phyloP scores from a whole-genome alignment of 225 moss, liverwort and hornwort genomes.

The Sphagnum tenellum region DNA sequence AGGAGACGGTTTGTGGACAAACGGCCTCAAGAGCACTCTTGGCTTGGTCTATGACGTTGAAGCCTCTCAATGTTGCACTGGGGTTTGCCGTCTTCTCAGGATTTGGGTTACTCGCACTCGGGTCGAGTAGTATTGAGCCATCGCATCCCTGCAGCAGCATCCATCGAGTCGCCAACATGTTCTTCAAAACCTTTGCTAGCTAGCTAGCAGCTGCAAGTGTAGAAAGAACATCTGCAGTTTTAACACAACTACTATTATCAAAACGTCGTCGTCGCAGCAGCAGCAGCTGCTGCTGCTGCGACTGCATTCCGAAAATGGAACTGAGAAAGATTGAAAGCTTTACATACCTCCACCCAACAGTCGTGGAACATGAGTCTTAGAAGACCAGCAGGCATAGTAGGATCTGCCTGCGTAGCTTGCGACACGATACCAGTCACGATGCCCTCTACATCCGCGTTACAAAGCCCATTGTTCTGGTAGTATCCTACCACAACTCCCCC shows the following conservation, averaged over 20 bases:
- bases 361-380: conserved; percentile 46
- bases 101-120: conserved; percentile 18
- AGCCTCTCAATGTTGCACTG: conserved; percentile 33
- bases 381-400: conserved; percentile 23
- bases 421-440: conserved; percentile 9
- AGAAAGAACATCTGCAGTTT: too few species aligned
- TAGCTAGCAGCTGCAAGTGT: too few species aligned
- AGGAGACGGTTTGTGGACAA: conserved; percentile 49
- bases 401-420: conserved; percentile 25
- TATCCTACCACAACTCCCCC: too few species aligned
- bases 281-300: too few species aligned
- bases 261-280: too few species aligned
- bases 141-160: conserved; percentile 57
- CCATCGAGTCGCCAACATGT: too few species aligned
- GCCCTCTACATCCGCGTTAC: too few species aligned
- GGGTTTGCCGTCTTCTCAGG: conserved; percentile 46
- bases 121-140: conserved; percentile 50
- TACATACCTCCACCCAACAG: conserved; percentile 32
- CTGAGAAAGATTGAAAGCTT: background rate
- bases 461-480: too few species aligned
- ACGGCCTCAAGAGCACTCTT: conserved; percentile 46
- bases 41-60: conserved; percentile 42
- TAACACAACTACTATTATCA: too few species aligned
- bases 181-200: too few species aligned
- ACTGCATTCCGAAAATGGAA: background rate